Conservation (phyloP, 331 rosid genomes). For the Telfairia occidentalis region DNA sequence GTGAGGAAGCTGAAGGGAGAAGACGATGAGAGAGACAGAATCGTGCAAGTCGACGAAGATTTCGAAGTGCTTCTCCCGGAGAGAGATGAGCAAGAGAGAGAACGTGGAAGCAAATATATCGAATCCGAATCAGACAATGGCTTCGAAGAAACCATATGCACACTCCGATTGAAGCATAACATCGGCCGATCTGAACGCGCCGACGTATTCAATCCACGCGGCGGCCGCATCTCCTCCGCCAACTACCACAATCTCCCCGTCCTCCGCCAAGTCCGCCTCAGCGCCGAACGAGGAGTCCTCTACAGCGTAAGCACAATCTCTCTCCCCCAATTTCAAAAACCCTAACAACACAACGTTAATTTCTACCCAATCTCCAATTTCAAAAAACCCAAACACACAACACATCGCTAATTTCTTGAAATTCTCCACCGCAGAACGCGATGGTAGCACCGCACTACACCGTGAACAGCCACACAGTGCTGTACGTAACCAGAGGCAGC, state of each 20-base stretch:
- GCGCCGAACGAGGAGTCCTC: conserved; percentile 23
- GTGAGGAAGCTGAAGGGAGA: conserved; percentile 12
- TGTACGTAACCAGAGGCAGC: conserved; percentile 15
- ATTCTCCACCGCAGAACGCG: conserved; percentile 12
- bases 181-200: conserved; percentile 17
- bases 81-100: background rate
- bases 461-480: conserved; percentile 11
- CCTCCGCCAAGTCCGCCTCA: conserved; percentile 22
- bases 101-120: background rate
- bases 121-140: conserved; percentile 10
- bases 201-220: conserved; percentile 17
- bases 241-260: conserved; percentile 19
- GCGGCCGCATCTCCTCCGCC: conserved; percentile 17
- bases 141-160: conserved; percentile 23
- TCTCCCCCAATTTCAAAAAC: background rate
- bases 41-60: conserved; percentile 11
- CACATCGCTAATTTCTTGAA: background rate
- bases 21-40: conserved; percentile 17
- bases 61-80: conserved; percentile 10
- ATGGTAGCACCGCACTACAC: conserved; percentile 11
- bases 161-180: conserved; percentile 18
- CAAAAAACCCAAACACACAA: background rate
- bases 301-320: background rate
- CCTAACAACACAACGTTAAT: background rate
- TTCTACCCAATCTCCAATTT: background rate